Percentiles rank a stretch among this genome's conserved stretches.
phyloP scores from a whole-genome alignment of 2,329 filamentous ascomycete species.

The Lecanicillium sp. region DNA sequence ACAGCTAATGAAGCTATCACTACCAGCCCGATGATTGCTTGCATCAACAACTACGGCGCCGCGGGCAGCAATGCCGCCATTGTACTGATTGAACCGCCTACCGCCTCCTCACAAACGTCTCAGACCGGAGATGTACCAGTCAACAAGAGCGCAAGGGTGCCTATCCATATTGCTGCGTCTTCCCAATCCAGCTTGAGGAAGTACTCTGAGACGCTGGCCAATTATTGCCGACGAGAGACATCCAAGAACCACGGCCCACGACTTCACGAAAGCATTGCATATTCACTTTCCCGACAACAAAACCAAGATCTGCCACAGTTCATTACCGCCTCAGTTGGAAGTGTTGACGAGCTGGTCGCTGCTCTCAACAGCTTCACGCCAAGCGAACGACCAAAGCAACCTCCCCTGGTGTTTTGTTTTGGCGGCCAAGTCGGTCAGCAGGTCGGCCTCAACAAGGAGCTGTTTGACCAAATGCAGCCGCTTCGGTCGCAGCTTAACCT shows the following conservation, averaged over 20 bases:
- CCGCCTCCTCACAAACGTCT: neutral
- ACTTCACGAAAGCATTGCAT: neutral
- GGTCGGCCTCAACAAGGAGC: slow-evolving; percentile 23
- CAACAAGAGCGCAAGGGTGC: no score
- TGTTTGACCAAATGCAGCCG: slow-evolving; percentile 23
- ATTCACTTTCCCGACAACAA: neutral
- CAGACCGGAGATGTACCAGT: neutral
- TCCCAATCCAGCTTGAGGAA: neutral
- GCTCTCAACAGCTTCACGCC: neutral
- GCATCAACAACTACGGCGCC: slow-evolving; percentile 33
- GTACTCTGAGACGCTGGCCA: neutral
- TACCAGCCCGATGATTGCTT: slow-evolving; percentile 15
- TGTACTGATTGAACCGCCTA: slow-evolving; percentile 18
- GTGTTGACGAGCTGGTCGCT: neutral
- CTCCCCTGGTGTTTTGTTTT: slow-evolving; percentile 30
- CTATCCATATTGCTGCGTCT: no score
- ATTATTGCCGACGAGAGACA: neutral
- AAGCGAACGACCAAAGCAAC: neutral
- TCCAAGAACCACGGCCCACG: neutral
- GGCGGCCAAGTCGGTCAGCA: slow-evolving; percentile 23
- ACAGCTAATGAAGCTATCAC: slow-evolving; percentile 19
- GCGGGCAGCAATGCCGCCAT: slow-evolving; percentile 22
- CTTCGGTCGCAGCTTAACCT: slow-evolving; percentile 19
- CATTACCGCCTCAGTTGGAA: neutral
- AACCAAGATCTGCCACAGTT: neutral